Percentiles rank a stretch among this genome's conserved stretches.
Conservation (phyloP, 164 flowering plant species). For the Aristolochia californica region DNA sequence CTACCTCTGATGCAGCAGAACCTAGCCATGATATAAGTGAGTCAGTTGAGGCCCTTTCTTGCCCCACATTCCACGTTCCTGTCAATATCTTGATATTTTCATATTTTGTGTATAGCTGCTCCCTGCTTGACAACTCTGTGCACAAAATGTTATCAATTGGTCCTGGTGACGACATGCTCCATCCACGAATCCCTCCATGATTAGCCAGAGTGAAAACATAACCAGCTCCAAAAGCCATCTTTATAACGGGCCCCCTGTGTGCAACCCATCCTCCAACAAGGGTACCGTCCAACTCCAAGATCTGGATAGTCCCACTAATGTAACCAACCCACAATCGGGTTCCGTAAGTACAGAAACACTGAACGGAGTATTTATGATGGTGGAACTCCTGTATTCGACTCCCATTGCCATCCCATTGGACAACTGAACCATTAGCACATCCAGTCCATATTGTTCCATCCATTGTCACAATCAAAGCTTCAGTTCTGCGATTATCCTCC, state of each 20-base stretch:
- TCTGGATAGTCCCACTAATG: constrained; percentile 61
- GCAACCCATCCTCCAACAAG: constrained; percentile 83
- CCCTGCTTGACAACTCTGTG: constrained; percentile 56
- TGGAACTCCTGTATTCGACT: constrained; percentile 62
- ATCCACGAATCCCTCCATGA: constrained; percentile 97
- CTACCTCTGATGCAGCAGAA: constrained; percentile 66
- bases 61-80: constrained; percentile 99
- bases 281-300: constrained; percentile 76
- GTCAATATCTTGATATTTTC: constrained; percentile 55
- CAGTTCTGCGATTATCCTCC: constrained; percentile 69
- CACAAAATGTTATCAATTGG: constrained; percentile 63
- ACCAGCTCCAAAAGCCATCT: constrained; percentile 56
- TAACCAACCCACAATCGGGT: constrained; percentile 81
- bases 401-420: constrained; percentile 95
- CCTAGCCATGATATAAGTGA: constrained; percentile 85
- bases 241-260: constrained; percentile 65
- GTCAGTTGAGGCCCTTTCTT: constrained; percentile 78
- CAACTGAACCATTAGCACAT: constrained; percentile 67
- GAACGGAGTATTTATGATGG: constrained; percentile 51
- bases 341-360: constrained; percentile 72
- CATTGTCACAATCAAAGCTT: constrained; percentile 45
- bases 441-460: constrained; percentile 95
- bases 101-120: constrained; percentile 34
- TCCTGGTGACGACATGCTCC: constrained; percentile 76
- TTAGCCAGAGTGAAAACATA: constrained; percentile 74